These are phyloP conservation scores for Penicillium sp. DNA, from an alignment of 2,329 filamentous ascomycete species.

Conservation along the genomic window DNA sequence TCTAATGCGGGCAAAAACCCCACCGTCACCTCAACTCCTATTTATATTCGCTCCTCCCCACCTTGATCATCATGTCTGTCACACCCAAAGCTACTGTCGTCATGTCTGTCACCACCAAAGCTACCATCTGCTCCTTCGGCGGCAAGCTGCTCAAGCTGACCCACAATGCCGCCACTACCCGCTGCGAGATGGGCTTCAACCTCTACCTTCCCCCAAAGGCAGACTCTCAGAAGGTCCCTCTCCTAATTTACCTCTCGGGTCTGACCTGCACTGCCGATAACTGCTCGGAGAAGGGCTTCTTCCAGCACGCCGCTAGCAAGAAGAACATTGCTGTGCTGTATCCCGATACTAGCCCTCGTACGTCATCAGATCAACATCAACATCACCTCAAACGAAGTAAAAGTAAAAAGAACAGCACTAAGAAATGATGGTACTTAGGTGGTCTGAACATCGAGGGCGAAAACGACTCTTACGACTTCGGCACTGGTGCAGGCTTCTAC, in stretches of 20 bases:
- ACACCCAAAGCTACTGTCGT: slow-evolving; percentile 72
- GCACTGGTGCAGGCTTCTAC: slow-evolving; percentile 89
- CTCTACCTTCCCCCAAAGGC: slow-evolving; percentile 80
- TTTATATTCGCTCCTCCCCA: slow-evolving; percentile 5
- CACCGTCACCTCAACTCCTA: slow-evolving; percentile 15
- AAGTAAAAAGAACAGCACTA: neutral
- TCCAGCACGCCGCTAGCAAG: slow-evolving; percentile 73
- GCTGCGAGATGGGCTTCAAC: slow-evolving; percentile 87
- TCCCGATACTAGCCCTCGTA: slow-evolving; percentile 89
- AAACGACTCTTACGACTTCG: slow-evolving; percentile 87
- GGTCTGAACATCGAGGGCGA: slow-evolving; percentile 77
- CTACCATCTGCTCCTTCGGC: slow-evolving; percentile 84
- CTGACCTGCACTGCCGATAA: slow-evolving; percentile 90
- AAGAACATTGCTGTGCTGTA: slow-evolving; percentile 88
- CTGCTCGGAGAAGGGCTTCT: slow-evolving; percentile 74
- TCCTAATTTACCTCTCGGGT: slow-evolving; percentile 89
- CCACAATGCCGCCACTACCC: slow-evolving; percentile 72
- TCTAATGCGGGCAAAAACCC: slow-evolving; percentile 25
- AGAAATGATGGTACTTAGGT: slow-evolving; percentile 42
- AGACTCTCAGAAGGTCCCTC: slow-evolving; percentile 62
- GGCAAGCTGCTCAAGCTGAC: slow-evolving; percentile 92
- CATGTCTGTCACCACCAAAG: slow-evolving; percentile 85
- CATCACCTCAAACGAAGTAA: neutral
- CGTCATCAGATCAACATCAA: slow-evolving; percentile 22
- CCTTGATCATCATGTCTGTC: slow-evolving; percentile 64